Percentiles rank a stretch among this genome's conserved stretches.
These are phyloP conservation scores for Fusarium tjaetaba DNA, from an alignment of 2,329 filamentous ascomycete species.

Conservation along the genomic window DNA sequence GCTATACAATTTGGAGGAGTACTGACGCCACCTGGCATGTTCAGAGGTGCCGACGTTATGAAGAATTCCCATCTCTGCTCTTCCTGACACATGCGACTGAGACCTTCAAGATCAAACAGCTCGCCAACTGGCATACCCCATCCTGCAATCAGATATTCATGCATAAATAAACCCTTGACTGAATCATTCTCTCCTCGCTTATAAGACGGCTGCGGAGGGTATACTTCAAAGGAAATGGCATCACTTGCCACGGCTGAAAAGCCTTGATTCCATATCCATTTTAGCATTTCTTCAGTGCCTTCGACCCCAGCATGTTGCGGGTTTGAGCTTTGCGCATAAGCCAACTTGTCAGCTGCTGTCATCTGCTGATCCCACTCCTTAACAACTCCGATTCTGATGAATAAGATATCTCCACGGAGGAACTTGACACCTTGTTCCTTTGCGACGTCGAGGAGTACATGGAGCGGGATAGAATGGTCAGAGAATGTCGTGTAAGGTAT, in stretches of 20 bases:
- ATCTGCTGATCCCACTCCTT: not conserved
- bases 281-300: constrained; percentile 1
- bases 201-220: not conserved
- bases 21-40: constrained; percentile 4
- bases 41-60: not conserved
- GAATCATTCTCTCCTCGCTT: not conserved
- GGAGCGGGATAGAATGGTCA: not conserved
- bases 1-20: constrained; percentile 6
- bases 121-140: constrained; percentile 2
- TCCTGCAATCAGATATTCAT: not conserved
- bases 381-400: not conserved
- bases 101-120: not conserved
- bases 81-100: not conserved
- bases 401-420: not conserved
- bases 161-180: not conserved
- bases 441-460: not conserved
- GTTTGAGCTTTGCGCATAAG: not conserved
- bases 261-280: constrained; percentile 4
- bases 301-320: constrained; percentile 2
- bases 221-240: not conserved
- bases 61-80: constrained; percentile 6
- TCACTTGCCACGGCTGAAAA: constrained; percentile 1
- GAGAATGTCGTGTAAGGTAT: not conserved
- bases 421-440: not conserved
- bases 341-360: not conserved